phyloP scores from a whole-genome alignment of 805 yeast species.

The Metschnikowia arizonensis region DNA sequence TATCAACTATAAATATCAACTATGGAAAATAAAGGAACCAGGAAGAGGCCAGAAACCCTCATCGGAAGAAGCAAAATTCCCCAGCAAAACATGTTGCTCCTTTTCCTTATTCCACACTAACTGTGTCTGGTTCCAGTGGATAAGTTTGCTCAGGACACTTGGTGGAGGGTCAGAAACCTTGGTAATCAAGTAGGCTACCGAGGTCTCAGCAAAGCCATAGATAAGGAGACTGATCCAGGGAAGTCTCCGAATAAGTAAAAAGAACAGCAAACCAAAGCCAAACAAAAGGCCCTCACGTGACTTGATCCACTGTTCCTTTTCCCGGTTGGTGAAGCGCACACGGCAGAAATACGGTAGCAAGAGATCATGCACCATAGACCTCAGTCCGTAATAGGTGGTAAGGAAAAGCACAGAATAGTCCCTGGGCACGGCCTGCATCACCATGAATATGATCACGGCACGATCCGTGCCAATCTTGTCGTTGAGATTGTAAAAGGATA shows the following conservation, averaged over 20 bases:
- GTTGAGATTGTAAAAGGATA: conserved; percentile 43
- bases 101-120: conserved; percentile 29
- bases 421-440: conserved; percentile 34
- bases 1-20: too few species aligned
- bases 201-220: conserved; percentile 51
- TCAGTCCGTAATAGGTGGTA: conserved; percentile 45
- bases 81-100: conserved; percentile 19
- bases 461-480: conserved; percentile 45
- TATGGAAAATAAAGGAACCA: conserved; percentile 17
- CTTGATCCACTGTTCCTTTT: conserved; percentile 45
- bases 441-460: conserved; percentile 35
- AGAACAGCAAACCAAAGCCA: conserved; percentile 52
- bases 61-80: conserved; percentile 19
- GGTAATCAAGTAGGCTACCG: conserved; percentile 51
- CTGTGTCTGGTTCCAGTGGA: conserved; percentile 30
- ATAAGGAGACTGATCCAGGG: conserved; percentile 47
- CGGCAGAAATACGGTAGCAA: conserved; percentile 48
- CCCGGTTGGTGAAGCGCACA: conserved; percentile 41
- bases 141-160: conserved; percentile 19
- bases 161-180: conserved; percentile 49
- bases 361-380: conserved; percentile 43
- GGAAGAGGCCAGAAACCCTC: conserved; percentile 26
- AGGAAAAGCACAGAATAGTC: conserved; percentile 33
- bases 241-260: conserved; percentile 33
- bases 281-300: conserved; percentile 53